Evolutionary conservation across 495 filamentous ascomycete species (phyloP).

Genomic region (Pseudomonodictys pantanalensis): DNA sequence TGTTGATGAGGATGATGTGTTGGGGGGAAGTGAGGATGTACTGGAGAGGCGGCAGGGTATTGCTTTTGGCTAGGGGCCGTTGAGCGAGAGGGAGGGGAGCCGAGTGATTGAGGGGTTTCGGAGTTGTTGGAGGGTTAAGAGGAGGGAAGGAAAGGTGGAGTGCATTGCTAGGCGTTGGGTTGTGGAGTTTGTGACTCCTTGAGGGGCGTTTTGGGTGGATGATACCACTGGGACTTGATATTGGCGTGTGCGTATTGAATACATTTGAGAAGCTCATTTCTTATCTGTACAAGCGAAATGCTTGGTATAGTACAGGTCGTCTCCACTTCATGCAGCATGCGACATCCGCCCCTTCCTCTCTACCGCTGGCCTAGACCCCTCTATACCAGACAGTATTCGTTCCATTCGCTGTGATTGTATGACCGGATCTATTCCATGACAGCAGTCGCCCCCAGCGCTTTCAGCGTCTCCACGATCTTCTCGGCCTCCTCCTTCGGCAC

Average conservation of each 20-base stretch:
- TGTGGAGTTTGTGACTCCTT: too few relatives aligned
- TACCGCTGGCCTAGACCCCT: not conserved
- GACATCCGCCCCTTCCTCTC: not conserved
- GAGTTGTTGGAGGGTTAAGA: constrained; percentile 4
- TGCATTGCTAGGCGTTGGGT: constrained; percentile 15
- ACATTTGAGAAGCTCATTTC: constrained; percentile 14
- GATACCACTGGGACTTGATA: constrained; percentile 12
- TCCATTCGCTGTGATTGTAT: too few relatives aligned
- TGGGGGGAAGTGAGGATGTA: constrained; percentile 68
- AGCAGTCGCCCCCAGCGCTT: constrained; percentile 84
- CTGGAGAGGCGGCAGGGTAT: constrained; percentile 50
- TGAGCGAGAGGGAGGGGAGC: not conserved
- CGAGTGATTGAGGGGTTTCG: not conserved
- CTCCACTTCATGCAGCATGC: not conserved
- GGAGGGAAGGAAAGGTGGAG: not conserved
- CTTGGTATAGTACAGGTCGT: not conserved
- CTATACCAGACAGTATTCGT: constrained; percentile 2
- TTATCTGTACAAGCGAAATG: constrained; percentile 33
- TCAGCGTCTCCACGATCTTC: constrained; percentile 94
- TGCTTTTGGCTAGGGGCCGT: constrained; percentile 30
- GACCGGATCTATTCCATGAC: constrained; percentile 72
- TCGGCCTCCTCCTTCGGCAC: constrained; percentile 97
- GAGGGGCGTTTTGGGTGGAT: too few relatives aligned
- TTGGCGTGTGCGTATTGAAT: constrained; percentile 12
- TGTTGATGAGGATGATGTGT: constrained; percentile 76